Evolutionary conservation across 208 protist species (phyloP), one percentile per base, ranked within the genome.

Genomic region (Giardia duodenalis): DNA sequence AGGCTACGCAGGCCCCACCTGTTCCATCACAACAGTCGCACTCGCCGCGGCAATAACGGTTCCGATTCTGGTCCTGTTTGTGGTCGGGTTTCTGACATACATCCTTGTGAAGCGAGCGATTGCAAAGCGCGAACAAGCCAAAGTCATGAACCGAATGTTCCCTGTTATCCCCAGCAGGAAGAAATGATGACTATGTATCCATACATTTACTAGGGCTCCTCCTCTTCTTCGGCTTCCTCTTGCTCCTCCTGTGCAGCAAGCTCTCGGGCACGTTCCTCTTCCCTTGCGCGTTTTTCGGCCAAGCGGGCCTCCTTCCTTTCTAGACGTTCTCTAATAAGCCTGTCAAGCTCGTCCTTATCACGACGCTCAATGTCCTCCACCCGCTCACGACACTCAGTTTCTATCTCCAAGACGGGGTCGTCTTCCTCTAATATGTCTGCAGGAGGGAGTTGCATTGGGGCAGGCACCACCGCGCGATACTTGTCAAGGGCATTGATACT

Each of bases 191-290:
- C n/a, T n/a, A n/a, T n/a, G n/a, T n/a, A n/a, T n/a, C n/a, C n/a
- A n/a, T n/a, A n/a, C n/a, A n/a, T n/a, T n/a, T n/a, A n/a, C n/a
- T n/a, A n/a, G n/a, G n/a, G n/a, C n/a, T 91, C 44, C 4, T 47
- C 88, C 2, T 48, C 44, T 91, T 91, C 88, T 91, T 91, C 10
- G 2, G 2, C 2, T 91, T 91, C 88, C n/a, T 47, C 43, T 47
- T 47, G 2, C 44, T 91, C 88, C 10, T 2, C 42, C 4, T 46
- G 2, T n/a, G 2, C 88, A 42, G n/a, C 88, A 47, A 46, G 44
- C 10, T 2, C 44, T n/a, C 10, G 1, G 2, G 2, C 44, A 19
- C 1, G 42, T 48, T 3, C 88, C 47, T 91, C 88, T 2, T 0
- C 88, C 45, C 44, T 46, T 43, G 10, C 44, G 44, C 45, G 44